Evolutionary conservation across 1,139 yeast genomes (phyloP).

Genomic region (Starmera stellimalicola): DNA sequence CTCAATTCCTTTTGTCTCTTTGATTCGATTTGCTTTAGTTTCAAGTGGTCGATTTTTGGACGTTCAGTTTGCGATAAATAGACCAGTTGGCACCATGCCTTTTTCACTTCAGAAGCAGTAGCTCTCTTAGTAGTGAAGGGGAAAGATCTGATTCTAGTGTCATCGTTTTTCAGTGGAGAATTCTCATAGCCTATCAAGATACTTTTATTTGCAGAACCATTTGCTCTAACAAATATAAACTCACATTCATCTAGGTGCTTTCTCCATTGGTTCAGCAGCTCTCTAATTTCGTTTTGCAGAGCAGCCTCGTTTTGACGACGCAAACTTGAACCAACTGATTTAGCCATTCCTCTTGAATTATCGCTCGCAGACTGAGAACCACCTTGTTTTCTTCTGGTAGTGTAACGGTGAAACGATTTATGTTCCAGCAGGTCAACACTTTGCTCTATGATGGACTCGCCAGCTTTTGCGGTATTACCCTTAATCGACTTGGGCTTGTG

Average conservation of each 20-base stretch:
- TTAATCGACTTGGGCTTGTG: slow-evolving; percentile 52
- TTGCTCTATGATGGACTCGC: slow-evolving; percentile 41
- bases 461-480: slow-evolving; percentile 35
- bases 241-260: slow-evolving; percentile 47
- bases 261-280: slow-evolving; percentile 59
- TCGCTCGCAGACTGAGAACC: slow-evolving; percentile 94
- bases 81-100: slow-evolving; percentile 76
- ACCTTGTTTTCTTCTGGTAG: slow-evolving; percentile 96
- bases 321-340: slow-evolving; percentile 88
- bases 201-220: slow-evolving; percentile 60
- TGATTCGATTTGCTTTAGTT: slow-evolving; percentile 14
- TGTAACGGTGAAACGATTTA: slow-evolving; percentile 88
- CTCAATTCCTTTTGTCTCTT: slow-evolving; percentile 20
- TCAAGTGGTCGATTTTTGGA: slow-evolving; percentile 32
- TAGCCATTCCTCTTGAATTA: slow-evolving; percentile 88
- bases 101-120: slow-evolving; percentile 68
- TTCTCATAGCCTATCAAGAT: slow-evolving; percentile 61
- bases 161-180: slow-evolving; percentile 37
- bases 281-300: slow-evolving; percentile 65
- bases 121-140: slow-evolving; percentile 92
- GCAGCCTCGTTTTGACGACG: slow-evolving; percentile 89
- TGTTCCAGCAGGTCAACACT: slow-evolving; percentile 59
- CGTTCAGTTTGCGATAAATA: slow-evolving; percentile 46
- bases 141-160: slow-evolving; percentile 51
- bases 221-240: slow-evolving; percentile 75